These are phyloP conservation scores for Ananas comosus DNA, from an alignment of 176 grass and related monocot species.

Conservation along the genomic window DNA sequence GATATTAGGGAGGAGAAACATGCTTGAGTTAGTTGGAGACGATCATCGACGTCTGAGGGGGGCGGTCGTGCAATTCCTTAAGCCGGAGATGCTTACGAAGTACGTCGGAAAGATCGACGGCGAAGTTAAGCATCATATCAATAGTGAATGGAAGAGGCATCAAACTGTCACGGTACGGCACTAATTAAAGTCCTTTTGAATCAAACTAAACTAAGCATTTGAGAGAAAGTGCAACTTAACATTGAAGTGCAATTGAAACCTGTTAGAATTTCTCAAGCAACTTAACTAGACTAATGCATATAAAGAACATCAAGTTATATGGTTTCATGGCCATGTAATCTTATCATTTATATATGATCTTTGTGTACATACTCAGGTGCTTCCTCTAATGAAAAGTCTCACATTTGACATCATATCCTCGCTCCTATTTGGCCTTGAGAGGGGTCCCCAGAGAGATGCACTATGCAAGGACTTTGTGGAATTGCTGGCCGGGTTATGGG, in stretches of 20 bases:
- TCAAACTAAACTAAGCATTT: too few relatives aligned
- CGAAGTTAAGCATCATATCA: conserved; percentile 36
- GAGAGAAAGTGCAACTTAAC: too few relatives aligned
- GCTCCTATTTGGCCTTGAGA: conserved; percentile 29
- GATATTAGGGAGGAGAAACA: conserved; percentile 26
- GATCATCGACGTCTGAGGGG: conserved; percentile 38
- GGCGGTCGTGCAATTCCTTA: conserved; percentile 34
- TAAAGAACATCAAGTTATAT: too few relatives aligned
- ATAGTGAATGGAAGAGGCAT: conserved; percentile 20
- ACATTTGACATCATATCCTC: conserved; percentile 44
- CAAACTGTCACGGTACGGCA: conserved; percentile 3
- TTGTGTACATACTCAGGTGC: conserved; percentile 13
- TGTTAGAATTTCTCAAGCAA: too few relatives aligned
- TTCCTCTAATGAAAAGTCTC: conserved; percentile 42
- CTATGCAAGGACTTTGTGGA: conserved; percentile 23
- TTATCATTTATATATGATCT: background rate
- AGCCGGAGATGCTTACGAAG: conserved; percentile 35
- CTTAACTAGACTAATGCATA: too few relatives aligned
- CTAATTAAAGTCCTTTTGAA: too few relatives aligned
- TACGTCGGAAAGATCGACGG: conserved; percentile 41
- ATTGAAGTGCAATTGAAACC: too few relatives aligned
- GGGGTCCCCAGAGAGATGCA: conserved; percentile 15
- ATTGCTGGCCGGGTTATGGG: conserved; percentile 38
- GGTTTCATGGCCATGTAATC: background rate
- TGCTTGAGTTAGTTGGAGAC: conserved; percentile 27